Evolutionary conservation across 1,284 basidiomycete genomes (phyloP), one percentile per base, ranked within the genome.

Genomic region (Anthracocystis walkeri): DNA sequence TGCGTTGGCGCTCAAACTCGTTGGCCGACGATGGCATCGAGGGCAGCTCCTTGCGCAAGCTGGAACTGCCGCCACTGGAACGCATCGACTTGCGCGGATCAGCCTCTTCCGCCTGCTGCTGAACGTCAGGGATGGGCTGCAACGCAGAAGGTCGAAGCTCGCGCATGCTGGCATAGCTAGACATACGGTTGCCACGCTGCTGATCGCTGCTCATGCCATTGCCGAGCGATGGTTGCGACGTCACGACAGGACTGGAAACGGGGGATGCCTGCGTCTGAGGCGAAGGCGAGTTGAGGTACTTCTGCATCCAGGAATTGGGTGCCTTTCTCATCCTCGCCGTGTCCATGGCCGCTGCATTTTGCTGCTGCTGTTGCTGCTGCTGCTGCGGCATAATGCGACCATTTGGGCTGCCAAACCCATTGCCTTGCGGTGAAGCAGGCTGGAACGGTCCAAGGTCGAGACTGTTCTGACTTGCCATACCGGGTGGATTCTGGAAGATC

Each of bases 391-490:
- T 42, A 6, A 56, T 21, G 16, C 66, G 60, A 29, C 62, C 62
- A 23, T 65, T 70, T 35, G 53, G 40, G 44, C 53, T 57, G 8
- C 56, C 54, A n/a, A 59, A 59, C 8, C 53, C 48, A 33, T 59
- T 63, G 4, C 18, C 21, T 33, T 60, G 62, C 5, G 65, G 72
- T 20, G 72, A 75, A 18, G 66, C 72, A 49, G 70, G 59, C 51
- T 79, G 75, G 75, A 82, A 82, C 1, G 80, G 80, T 11, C 80
- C 80, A 23, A 78, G 68, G 18, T 82, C 80, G 45, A 82, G 59
- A 46, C 77, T 77, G 46, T 65, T 67, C 69, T 79, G 77, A 49
- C 78, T 82, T 16, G 65, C 58, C 75, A 78, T 75, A n/a, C 72
- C 65, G 3, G 75, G 68, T 4, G 80, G 80, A 21, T 73, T 60